Conservation (phyloP, 495 filamentous ascomycete genomes). For the Penicillium lividum region DNA sequence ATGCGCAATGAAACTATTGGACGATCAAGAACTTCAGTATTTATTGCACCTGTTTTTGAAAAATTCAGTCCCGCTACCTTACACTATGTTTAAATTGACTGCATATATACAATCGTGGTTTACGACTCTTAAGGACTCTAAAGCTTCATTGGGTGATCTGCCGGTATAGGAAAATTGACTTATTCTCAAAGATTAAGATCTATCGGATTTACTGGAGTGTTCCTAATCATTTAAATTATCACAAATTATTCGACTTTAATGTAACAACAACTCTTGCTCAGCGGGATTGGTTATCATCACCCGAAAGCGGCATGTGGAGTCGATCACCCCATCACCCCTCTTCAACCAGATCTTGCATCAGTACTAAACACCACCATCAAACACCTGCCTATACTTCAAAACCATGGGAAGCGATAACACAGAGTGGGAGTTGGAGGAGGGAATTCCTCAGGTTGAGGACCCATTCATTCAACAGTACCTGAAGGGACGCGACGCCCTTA, state of each 20-base stretch:
- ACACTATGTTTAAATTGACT: no score
- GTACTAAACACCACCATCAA: background rate
- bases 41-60: no score
- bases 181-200: no score
- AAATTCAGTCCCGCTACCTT: no score
- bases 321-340: slow-evolving; percentile 3
- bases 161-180: no score
- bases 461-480: slow-evolving; percentile 80
- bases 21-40: no score
- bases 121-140: background rate
- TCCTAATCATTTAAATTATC: background rate
- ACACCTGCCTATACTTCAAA: no score
- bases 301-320: slow-evolving; percentile 13
- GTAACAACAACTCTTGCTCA: no score
- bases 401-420: slow-evolving; percentile 21
- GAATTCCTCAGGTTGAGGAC: slow-evolving; percentile 58
- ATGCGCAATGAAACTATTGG: background rate
- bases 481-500: slow-evolving; percentile 71
- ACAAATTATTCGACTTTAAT: no score
- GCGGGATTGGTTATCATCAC: background rate
- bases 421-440: slow-evolving; percentile 52
- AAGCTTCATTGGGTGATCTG: background rate
- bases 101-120: background rate
- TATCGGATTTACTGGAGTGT: no score
- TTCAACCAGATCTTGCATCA: background rate